Evolutionary conservation across 805 yeast genomes (phyloP), one percentile per base, ranked within the genome.

Genomic region (Candida yuanshanica): DNA sequence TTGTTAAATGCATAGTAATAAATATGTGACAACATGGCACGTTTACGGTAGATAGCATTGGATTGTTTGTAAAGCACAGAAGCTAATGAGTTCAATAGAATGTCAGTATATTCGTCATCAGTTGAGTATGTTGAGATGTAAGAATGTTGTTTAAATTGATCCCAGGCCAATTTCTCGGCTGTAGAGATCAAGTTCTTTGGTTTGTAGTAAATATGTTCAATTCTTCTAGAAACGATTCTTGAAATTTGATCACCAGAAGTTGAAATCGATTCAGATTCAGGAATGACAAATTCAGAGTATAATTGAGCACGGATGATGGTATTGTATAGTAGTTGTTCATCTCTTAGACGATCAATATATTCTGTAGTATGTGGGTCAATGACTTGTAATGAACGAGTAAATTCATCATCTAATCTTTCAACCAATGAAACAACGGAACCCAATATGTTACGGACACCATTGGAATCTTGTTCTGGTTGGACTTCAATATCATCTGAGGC

Each of bases 301-400:
- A 84, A 64, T 70, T 93, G 99, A 20, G 88, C 79, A 58, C 95
- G 81, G 46, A 93, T 75, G 47, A 93, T 74, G 59, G 87, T 71
- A 41, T 73, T 71, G 69, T 89, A 91, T 41, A 93, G 72, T 29
- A 66, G 66, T 47, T 80, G 73, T 68, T 93, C 99, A 64, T 90
- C 96, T 64, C 82, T 83, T 59, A 93, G 75, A 63, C 98, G 79
- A 51, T 83, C 85, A 51, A 93, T 76, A 64, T 91, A 93, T 64
- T 93, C 99, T 43, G 87, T 81, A 20, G 97, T 84, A 62, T 93
- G 97, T 35, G 97, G 96, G 64, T 93, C 98, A 56, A 88, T 81
- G 51, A 78, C 78, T 60, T 90, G 89, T 55, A 93, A 74, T 36
- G 95, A 87, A 52, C 83, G 80, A 47, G 85, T 84, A 56, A 90